Evolutionary conservation across 495 filamentous ascomycete species (phyloP), one percentile per base, ranked within the genome.

Genomic region (Lasiosphaeris hirsuta): DNA sequence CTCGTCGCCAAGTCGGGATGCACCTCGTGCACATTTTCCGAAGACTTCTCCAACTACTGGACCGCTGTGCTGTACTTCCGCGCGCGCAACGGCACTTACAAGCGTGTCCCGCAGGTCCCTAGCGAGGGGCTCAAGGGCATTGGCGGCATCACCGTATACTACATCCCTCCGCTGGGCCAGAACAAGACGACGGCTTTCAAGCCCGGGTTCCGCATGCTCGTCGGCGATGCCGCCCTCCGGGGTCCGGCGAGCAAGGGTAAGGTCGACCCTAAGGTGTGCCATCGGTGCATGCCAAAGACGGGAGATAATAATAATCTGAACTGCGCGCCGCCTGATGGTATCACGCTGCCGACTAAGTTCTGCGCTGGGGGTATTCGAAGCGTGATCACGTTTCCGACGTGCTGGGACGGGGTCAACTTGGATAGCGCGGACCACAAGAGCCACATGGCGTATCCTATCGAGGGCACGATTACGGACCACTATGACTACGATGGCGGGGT

Each of bases 371-470:
- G 58, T 6, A 61, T 61, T 18, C 33, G 58, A 45, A 61, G 58
- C 10, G 58, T 61, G 6, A 66, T 89, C 37, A 81, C 85, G 75
- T 89, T 89, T 67, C 86, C 86, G 4, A 84, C 81, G 5, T 89
- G 86, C 72, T 88, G 86, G 86, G 84, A 88, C 64, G 86, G 86
- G 13, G 73, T 84, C 58, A 77, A 85, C 55, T 60, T 76, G 15
- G 83, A 86, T 55, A 75, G 79, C 30, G 52, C 47, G 36, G 58
- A 61, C 35, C 58, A 61, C 46, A 40, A 45, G 42, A 47, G 42
- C 34, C 53, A 55, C 19, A 33, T 55, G 42, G 19, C 53, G 42
- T 55, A 61, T 56, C 58, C 58, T 10, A 38, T 47, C 2, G 39
- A 35, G 17, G 58, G 52, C 9, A 43, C 30, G 1, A 50, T 40